Evolutionary conservation across 2,329 filamentous ascomycete species (phyloP).

Genomic region (Colletotrichum sp.): DNA sequence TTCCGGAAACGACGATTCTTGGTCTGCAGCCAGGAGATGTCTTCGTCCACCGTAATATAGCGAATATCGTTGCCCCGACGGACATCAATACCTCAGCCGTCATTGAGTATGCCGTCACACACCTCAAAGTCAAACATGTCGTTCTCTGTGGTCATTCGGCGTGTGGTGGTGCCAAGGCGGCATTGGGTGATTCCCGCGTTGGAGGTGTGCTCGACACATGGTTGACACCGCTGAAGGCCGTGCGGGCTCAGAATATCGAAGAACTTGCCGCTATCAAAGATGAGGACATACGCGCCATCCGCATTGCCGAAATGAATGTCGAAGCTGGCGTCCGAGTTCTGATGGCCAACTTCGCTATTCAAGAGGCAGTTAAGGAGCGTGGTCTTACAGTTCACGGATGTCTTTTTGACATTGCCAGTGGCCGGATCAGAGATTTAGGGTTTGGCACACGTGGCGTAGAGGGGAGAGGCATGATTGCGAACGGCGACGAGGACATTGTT

Average conservation of each 20-base stretch:
- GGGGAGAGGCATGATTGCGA: conserved; percentile 5
- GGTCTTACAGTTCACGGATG: conserved; percentile 79
- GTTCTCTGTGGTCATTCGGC: conserved; percentile 72
- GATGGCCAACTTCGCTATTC: conserved; percentile 70
- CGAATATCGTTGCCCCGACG: conserved; percentile 77
- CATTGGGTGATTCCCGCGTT: conserved; percentile 50
- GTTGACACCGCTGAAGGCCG: conserved; percentile 54
- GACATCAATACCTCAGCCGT: conserved; percentile 79
- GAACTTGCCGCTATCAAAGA: conserved; percentile 62
- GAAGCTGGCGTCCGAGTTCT: conserved; percentile 69
- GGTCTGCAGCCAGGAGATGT: conserved; percentile 82
- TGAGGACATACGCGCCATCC: conserved; percentile 58
- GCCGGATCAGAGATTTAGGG: conserved; percentile 54
- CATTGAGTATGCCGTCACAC: conserved; percentile 78
- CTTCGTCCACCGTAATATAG: conserved; percentile 91
- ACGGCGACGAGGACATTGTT: conserved; percentile 38
- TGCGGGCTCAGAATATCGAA: conserved; percentile 50
- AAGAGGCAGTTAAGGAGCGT: conserved; percentile 72
- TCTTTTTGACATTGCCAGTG: conserved; percentile 68
- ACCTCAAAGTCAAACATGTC: conserved; percentile 74
- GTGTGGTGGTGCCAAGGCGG: conserved; percentile 71
- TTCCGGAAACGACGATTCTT: conserved; percentile 82
- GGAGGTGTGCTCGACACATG: conserved; percentile 62
- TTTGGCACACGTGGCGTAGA: conserved; percentile 37
- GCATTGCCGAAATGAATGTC: conserved; percentile 80